These are phyloP conservation scores for Microbotryum lychnidis-dioicae DNA, from an alignment of 1,284 basidiomycete genomes.

Conservation along the genomic window DNA sequence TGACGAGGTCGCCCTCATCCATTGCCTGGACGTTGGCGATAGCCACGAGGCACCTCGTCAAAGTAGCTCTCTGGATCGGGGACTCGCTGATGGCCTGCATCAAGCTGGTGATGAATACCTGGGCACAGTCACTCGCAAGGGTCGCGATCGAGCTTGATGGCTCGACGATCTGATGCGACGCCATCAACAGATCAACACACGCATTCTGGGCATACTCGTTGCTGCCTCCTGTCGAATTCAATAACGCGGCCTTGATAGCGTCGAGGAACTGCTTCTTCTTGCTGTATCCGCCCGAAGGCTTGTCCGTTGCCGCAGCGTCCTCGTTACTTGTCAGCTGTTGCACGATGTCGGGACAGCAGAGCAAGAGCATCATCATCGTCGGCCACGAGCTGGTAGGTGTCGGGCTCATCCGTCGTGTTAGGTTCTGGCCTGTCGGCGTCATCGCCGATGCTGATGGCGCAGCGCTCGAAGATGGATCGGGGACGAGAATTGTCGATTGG, in stretches of 20 bases:
- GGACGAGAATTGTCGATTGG: conserved; percentile 29
- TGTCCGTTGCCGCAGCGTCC: not conserved
- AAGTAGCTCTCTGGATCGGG: not conserved
- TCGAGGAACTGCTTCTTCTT: not conserved
- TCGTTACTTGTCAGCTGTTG: not conserved
- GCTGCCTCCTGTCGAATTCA: not conserved
- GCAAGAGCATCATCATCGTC: conserved; percentile 53
- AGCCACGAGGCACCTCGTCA: not conserved
- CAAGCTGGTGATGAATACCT: not conserved
- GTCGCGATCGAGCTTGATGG: not conserved
- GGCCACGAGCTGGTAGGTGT: conserved; percentile 49
- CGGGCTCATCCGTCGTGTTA: not conserved
- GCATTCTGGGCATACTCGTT: not conserved
- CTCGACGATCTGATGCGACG: not conserved
- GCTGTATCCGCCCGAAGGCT: too few relatives aligned
- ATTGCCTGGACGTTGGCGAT: not conserved
- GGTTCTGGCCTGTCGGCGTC: too few relatives aligned
- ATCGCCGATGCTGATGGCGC: too few relatives aligned
- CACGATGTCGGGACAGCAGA: conserved; percentile 49
- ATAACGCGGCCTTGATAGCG: conserved; percentile 1
- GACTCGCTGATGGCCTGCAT: not conserved
- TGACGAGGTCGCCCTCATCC: not conserved
- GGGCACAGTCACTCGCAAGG: not conserved
- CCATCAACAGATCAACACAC: not conserved
- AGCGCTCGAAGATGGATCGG: too few relatives aligned